Percentiles rank a stretch among this genome's conserved stretches.
These are phyloP conservation scores for Pseudohalonectria lignicola DNA, from an alignment of 2,329 filamentous ascomycete genomes.

Conservation along the genomic window DNA sequence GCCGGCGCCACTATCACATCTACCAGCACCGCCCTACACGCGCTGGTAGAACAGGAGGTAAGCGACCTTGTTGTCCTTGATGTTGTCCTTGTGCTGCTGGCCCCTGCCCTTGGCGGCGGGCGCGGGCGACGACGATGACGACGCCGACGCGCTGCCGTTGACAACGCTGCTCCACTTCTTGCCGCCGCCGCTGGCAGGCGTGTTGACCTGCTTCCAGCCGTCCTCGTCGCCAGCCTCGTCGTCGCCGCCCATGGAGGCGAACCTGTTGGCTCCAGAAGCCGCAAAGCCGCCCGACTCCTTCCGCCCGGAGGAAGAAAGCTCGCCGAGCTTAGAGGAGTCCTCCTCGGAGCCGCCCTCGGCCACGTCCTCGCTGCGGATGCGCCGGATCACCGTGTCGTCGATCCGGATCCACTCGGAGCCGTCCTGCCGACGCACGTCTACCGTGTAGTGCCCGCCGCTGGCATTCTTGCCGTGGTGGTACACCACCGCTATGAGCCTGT, in stretches of 20 bases:
- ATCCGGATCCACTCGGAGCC: slow-evolving; percentile 93
- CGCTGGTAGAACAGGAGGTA: slow-evolving; percentile 94
- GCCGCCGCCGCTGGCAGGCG: slow-evolving; percentile 52
- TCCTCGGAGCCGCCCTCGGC: slow-evolving; percentile 78
- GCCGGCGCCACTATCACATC: no score
- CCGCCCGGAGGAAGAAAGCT: no score
- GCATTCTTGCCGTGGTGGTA: slow-evolving; percentile 98
- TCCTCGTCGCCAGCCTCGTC: slow-evolving; percentile 53
- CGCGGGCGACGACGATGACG: slow-evolving; percentile 19
- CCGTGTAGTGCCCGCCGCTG: slow-evolving; percentile 92
- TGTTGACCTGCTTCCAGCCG: slow-evolving; percentile 73
- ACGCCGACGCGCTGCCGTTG: slow-evolving; percentile 42
- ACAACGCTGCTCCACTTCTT: slow-evolving; percentile 64
- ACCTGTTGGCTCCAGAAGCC: slow-evolving; percentile 52
- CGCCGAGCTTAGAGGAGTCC: slow-evolving; percentile 49
- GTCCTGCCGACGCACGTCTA: slow-evolving; percentile 91
- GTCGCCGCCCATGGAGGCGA: slow-evolving; percentile 56
- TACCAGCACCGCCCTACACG: slow-evolving; percentile 30
- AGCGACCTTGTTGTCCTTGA: slow-evolving; percentile 92
- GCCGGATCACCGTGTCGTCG: slow-evolving; percentile 83
- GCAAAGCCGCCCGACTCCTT: slow-evolving; percentile 40
- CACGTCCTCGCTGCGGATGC: slow-evolving; percentile 79
- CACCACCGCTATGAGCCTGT: slow-evolving; percentile 78
- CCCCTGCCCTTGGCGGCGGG: slow-evolving; percentile 44
- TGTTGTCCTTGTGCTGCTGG: slow-evolving; percentile 37